A percentile compares a stretch with the other conserved stretches of the same genome.
phyloP scores from a whole-genome alignment of 1,284 basidiomycete species.

The Cutaneotrichosporon cyanovorans region DNA sequence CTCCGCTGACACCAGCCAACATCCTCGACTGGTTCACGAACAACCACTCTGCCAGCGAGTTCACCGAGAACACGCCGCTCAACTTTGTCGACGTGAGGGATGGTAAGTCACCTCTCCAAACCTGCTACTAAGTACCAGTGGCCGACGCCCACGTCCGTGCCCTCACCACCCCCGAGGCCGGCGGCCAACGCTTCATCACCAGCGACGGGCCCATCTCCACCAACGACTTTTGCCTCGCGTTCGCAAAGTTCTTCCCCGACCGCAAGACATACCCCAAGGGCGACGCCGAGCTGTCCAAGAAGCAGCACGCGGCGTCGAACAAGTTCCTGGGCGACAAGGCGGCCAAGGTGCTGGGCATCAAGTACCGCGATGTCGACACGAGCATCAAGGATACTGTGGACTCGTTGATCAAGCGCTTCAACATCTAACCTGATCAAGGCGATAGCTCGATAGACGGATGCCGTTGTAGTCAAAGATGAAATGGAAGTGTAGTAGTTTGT shows the following conservation, averaged over 20 bases:
- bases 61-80: slow-evolving; percentile 27
- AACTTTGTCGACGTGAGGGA: slow-evolving; percentile 56
- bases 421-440: slow-evolving; percentile 1
- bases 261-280: slow-evolving; percentile 32
- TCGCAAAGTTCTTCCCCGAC: slow-evolving; percentile 30
- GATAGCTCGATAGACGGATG: no score
- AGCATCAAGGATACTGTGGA: slow-evolving; percentile 32
- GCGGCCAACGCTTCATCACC: slow-evolving; percentile 56
- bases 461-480: no score
- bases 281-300: slow-evolving; percentile 21
- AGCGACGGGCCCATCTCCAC: slow-evolving; percentile 40
- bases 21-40: slow-evolving; percentile 46
- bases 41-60: slow-evolving; percentile 41
- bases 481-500: no score
- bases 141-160: slow-evolving; percentile 56
- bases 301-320: slow-evolving; percentile 20
- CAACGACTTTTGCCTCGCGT: slow-evolving; percentile 32
- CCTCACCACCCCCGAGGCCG: slow-evolving; percentile 53
- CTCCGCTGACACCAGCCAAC: slow-evolving; percentile 18
- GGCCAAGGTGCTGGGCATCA: slow-evolving; percentile 31
- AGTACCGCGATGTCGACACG: slow-evolving; percentile 29
- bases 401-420: slow-evolving; percentile 30
- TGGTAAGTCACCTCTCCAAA: slow-evolving; percentile 14
- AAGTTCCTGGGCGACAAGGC: slow-evolving; percentile 31
- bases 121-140: slow-evolving; percentile 27